These are phyloP conservation scores for Caryopteris hybrid DNA, from an alignment of 305 asterid species.

Conservation along the genomic window DNA sequence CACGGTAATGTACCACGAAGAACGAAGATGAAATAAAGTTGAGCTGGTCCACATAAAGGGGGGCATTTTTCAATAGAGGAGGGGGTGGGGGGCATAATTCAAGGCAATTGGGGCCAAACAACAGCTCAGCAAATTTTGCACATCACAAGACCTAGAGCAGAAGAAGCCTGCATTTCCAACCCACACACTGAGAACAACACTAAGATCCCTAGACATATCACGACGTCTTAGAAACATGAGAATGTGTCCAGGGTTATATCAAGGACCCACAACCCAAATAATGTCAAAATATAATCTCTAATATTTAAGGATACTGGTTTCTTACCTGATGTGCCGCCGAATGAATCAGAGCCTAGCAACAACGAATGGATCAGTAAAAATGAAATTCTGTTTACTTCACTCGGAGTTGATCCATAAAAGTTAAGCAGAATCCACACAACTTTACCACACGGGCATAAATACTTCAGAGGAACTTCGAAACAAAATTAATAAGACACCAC, in stretches of 20 bases:
- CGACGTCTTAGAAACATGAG: slow-evolving; percentile 32
- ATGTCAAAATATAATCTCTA: slow-evolving; percentile 4
- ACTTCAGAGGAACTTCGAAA: too few relatives aligned
- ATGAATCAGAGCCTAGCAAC: slow-evolving; percentile 17
- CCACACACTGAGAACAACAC: slow-evolving; percentile 16
- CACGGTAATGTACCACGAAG: neutral
- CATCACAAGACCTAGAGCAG: slow-evolving; percentile 21
- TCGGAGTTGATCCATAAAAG: neutral
- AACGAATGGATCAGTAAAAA: slow-evolving; percentile 12
- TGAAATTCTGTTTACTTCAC: slow-evolving; percentile 7
- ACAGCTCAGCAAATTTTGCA: slow-evolving; percentile 33
- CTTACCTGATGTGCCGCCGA: slow-evolving; percentile 32
- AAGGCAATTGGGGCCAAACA: slow-evolving; percentile 25
- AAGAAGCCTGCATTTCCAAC: slow-evolving; percentile 30
- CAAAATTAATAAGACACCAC: too few relatives aligned
- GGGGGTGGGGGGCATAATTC: slow-evolving; percentile 10
- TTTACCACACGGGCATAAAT: neutral
- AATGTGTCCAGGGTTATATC: slow-evolving; percentile 40
- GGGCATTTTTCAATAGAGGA: slow-evolving; percentile 12
- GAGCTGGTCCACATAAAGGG: slow-evolving; percentile 17
- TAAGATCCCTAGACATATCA: slow-evolving; percentile 24
- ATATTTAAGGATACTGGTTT: slow-evolving; percentile 26
- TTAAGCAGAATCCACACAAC: neutral
- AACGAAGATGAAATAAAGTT: slow-evolving; percentile 1
- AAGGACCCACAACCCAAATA: slow-evolving; percentile 30